A percentile compares a stretch with the other conserved stretches of the same genome.
Conservation (phyloP, 2,329 filamentous ascomycete species). For the Lecanosticta acicola region DNA sequence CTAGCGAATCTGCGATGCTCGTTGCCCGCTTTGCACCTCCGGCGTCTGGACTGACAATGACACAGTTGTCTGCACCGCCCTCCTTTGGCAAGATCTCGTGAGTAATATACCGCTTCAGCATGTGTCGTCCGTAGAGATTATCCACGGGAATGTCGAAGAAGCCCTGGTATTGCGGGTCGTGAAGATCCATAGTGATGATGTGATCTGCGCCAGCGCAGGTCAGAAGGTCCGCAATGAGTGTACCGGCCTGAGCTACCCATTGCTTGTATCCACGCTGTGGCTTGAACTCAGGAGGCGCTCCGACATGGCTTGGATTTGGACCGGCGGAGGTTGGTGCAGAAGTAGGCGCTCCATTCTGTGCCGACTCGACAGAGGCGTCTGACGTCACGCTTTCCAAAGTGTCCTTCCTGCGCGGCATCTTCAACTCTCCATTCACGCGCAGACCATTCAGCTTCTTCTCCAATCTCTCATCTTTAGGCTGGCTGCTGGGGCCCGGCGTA, state of each 20-base stretch:
- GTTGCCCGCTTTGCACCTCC: constrained; percentile 95
- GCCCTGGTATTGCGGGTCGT: constrained; percentile 94
- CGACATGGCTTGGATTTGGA: constrained; percentile 45
- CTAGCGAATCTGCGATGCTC: constrained; percentile 85
- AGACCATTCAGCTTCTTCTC: constrained; percentile 68
- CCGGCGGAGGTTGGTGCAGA: constrained; percentile 33
- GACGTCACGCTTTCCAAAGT: constrained; percentile 30
- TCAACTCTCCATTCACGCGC: constrained; percentile 41
- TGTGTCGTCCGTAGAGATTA: constrained; percentile 82
- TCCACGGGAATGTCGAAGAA: constrained; percentile 99
- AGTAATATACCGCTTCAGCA: constrained; percentile 65
- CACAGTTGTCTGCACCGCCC: constrained; percentile 47
- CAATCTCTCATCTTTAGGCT: constrained; percentile 42
- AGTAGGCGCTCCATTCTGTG: constrained; percentile 10
- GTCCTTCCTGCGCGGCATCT: constrained; percentile 25
- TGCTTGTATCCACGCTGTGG: constrained; percentile 93
- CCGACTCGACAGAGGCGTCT: constrained; percentile 20
- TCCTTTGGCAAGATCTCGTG: constrained; percentile 78
- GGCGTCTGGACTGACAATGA: constrained; percentile 93
- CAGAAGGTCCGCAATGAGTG: constrained; percentile 85
- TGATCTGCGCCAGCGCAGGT: constrained; percentile 95
- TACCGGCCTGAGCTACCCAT: constrained; percentile 97
- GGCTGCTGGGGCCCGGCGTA: constrained; percentile 69
- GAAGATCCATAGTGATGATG: constrained; percentile 95
- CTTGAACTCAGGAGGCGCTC: constrained; percentile 56